Evolutionary conservation across 768 basidiomycete genomes (phyloP).

Genomic region (Russula earlei): DNA sequence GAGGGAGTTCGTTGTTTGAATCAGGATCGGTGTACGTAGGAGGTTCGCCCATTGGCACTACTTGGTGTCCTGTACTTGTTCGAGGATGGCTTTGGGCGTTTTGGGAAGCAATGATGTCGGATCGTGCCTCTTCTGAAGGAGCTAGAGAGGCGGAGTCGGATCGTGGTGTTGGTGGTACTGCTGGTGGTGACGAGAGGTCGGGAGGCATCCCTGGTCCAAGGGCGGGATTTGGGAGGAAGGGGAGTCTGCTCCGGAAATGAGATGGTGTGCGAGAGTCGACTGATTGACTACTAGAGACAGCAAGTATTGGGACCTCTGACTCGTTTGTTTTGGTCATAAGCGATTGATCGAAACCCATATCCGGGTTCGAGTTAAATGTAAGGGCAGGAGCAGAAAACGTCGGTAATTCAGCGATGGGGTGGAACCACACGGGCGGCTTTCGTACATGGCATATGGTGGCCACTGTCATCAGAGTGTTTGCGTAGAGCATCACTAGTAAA

Average conservation of each 20-base stretch:
- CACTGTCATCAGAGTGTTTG: constrained; percentile 15
- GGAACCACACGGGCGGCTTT: constrained; percentile 2
- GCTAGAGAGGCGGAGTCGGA: neutral
- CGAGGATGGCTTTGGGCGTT: neutral
- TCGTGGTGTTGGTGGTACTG: neutral
- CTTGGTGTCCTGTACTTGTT: neutral
- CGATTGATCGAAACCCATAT: neutral
- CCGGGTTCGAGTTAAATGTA: neutral
- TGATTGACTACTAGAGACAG: neutral
- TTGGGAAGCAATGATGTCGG: neutral
- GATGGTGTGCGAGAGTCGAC: neutral
- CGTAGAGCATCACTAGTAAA: constrained; percentile 12
- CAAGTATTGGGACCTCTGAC: neutral
- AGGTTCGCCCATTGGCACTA: neutral
- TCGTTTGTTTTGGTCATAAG: neutral
- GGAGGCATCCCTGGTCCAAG: neutral
- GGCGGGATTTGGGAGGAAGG: neutral
- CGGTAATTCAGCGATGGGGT: constrained; percentile 4
- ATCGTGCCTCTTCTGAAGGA: neutral
- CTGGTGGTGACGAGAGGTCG: neutral
- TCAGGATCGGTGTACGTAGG: constrained; percentile 9
- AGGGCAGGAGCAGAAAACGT: constrained; percentile 10
- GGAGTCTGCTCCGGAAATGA: constrained; percentile 7
- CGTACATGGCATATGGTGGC: constrained; percentile 18
- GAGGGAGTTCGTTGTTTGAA: neutral